Conservation (phyloP, 768 basidiomycete species). For the Hortiboletus campestris region DNA sequence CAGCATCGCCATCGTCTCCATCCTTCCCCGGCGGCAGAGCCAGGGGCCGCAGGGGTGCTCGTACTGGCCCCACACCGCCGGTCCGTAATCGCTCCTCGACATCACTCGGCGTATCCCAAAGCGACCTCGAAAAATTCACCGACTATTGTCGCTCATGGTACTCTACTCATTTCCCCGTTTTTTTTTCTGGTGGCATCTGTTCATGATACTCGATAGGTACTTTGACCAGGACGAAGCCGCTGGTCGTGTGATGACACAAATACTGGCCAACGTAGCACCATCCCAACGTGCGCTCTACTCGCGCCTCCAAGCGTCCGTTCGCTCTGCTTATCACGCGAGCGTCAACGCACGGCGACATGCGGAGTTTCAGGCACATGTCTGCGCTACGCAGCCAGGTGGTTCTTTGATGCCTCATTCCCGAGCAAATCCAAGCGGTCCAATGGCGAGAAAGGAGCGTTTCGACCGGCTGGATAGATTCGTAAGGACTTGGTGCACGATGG, state of each 20-base stretch:
- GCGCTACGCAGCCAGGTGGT: constrained; percentile 74
- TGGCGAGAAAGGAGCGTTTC: constrained; percentile 75
- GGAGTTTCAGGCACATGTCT: constrained; percentile 83
- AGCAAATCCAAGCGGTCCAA: constrained; percentile 56
- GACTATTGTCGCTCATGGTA: constrained; percentile 79
- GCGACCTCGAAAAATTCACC: constrained; percentile 76
- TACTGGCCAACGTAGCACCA: constrained; percentile 72
- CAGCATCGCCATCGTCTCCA: constrained; percentile 59
- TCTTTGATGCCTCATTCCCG: constrained; percentile 76
- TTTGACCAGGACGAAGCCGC: constrained; percentile 78
- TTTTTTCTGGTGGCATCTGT: not conserved
- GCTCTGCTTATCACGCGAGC: constrained; percentile 81
- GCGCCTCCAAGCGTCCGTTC: constrained; percentile 81
- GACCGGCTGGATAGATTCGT: constrained; percentile 76
- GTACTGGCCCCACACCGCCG: constrained; percentile 49
- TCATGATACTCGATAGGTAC: constrained; percentile 54
- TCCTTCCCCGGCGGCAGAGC: constrained; percentile 48
- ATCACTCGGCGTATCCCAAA: constrained; percentile 61
- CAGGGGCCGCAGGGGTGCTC: constrained; percentile 47
- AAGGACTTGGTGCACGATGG: constrained; percentile 78
- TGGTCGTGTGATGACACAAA: constrained; percentile 79
- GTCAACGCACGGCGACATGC: constrained; percentile 73
- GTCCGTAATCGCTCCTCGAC: constrained; percentile 65
- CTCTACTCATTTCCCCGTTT: constrained; percentile 12
- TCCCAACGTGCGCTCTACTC: constrained; percentile 87